Evolutionary conservation across 352 stramenopile species (phyloP).

Genomic region (Pythium utonaiense): DNA sequence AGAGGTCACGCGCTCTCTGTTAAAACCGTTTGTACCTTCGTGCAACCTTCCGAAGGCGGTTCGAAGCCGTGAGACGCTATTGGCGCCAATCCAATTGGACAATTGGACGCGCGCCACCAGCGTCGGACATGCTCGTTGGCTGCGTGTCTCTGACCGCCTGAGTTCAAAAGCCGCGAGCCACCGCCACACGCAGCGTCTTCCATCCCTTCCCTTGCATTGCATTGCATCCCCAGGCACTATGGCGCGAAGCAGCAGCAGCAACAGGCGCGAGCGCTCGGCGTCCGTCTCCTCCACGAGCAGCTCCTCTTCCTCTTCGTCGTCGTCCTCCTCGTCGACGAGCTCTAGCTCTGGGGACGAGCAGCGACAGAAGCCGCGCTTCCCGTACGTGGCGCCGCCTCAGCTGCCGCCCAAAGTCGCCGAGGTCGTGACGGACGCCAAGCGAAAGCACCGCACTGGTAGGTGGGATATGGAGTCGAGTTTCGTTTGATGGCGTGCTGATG

Average conservation of each 20-base stretch:
- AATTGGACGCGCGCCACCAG: too few species aligned
- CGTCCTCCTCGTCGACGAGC: conserved; percentile 36
- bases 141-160: conserved; percentile 9
- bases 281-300: conserved; percentile 29
- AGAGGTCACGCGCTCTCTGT: background rate
- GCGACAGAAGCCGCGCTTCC: conserved; percentile 36
- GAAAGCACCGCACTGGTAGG: conserved; percentile 68
- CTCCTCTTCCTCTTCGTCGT: conserved; percentile 30
- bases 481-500: background rate
- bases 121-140: conserved; percentile 5
- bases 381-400: conserved; percentile 38
- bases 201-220: background rate
- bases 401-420: conserved; percentile 47
- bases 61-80: background rate
- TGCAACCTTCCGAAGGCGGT: conserved; percentile 8
- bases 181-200: background rate
- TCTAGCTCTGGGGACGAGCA: conserved; percentile 33
- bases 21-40: conserved; percentile 19
- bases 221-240: conserved; percentile 5
- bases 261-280: conserved; percentile 34
- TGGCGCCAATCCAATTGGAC: background rate
- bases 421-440: conserved; percentile 56
- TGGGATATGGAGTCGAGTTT: too few species aligned
- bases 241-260: conserved; percentile 13
- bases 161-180: too few species aligned